Evolutionary conservation across 2,329 filamentous ascomycete species (phyloP).

Genomic region (Fusarium dimerum): DNA sequence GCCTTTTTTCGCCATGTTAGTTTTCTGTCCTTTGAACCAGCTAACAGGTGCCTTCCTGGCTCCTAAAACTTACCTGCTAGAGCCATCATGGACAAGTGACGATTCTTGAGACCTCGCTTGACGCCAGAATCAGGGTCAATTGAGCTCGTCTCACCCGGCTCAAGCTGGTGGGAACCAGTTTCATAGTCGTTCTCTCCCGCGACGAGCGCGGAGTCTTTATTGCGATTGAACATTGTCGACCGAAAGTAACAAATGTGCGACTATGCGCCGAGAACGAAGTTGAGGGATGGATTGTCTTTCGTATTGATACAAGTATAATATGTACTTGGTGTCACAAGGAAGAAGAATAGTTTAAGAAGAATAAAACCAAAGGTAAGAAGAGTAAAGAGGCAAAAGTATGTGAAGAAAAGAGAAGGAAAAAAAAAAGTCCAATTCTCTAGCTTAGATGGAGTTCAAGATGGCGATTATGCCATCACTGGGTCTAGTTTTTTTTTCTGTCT

Average conservation of each 20-base stretch:
- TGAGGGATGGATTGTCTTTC: no score
- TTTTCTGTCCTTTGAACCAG: no score
- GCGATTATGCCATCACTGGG: conserved; percentile 27
- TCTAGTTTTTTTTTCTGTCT: conserved; percentile 5
- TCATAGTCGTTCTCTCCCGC: conserved; percentile 24
- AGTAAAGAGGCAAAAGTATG: neutral
- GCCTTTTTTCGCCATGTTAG: conserved; percentile 12
- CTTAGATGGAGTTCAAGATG: conserved; percentile 16
- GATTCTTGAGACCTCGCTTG: conserved; percentile 68
- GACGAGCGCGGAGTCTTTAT: conserved; percentile 20
- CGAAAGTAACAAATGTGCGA: neutral
- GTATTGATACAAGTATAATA: no score
- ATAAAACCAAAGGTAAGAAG: neutral
- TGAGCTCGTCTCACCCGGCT: conserved; percentile 36
- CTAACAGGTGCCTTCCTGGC: no score
- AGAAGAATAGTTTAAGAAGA: neutral
- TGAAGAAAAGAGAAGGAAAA: conserved; percentile 2
- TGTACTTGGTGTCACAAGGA: no score
- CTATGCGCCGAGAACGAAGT: no score
- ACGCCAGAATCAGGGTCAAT: conserved; percentile 66
- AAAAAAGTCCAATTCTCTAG: conserved; percentile 18
- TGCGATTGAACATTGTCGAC: conserved; percentile 13
- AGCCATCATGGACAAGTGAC: conserved; percentile 68
- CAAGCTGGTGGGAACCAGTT: conserved; percentile 13
- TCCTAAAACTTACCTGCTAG: conserved; percentile 43